Evolutionary conservation across 331 rosid genomes (phyloP).

Genomic region (Cucumis variabilis): DNA sequence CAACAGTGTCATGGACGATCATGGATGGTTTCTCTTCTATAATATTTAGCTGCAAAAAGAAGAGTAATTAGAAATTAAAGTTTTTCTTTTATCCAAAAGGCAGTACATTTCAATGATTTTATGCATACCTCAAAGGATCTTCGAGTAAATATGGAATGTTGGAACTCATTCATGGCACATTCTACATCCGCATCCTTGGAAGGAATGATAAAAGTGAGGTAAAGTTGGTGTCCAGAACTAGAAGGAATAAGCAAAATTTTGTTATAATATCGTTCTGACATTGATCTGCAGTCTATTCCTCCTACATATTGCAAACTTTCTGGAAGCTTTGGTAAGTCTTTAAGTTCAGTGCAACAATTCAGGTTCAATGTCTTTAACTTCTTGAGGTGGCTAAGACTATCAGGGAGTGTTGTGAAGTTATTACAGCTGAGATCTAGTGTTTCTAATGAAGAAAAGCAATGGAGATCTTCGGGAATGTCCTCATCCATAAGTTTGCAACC

Average conservation of each 20-base stretch:
- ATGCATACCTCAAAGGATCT: background rate
- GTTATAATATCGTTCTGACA: background rate
- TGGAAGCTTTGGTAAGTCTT: constrained; percentile 3
- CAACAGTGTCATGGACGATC: background rate
- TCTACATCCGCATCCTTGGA: background rate
- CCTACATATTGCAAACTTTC: background rate
- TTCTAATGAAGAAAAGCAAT: background rate
- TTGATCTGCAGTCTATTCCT: background rate
- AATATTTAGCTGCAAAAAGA: background rate
- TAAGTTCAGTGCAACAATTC: background rate
- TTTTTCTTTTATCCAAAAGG: background rate
- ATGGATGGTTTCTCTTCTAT: background rate
- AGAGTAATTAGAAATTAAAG: background rate
- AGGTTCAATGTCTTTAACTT: background rate
- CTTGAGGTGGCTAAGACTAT: background rate
- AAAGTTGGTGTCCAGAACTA: background rate
- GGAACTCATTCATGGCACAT: background rate
- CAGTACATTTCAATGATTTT: background rate
- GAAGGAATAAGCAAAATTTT: background rate
- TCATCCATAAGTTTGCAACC: background rate
- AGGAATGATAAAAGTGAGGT: background rate
- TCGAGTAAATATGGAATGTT: background rate
- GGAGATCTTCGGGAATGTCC: background rate
- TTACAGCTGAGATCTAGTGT: background rate
- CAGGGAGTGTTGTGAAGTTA: background rate